Percentiles rank a stretch among this genome's conserved stretches.
These are phyloP conservation scores for Mycena latifolia DNA, from an alignment of 768 basidiomycete species.

Conservation along the genomic window DNA sequence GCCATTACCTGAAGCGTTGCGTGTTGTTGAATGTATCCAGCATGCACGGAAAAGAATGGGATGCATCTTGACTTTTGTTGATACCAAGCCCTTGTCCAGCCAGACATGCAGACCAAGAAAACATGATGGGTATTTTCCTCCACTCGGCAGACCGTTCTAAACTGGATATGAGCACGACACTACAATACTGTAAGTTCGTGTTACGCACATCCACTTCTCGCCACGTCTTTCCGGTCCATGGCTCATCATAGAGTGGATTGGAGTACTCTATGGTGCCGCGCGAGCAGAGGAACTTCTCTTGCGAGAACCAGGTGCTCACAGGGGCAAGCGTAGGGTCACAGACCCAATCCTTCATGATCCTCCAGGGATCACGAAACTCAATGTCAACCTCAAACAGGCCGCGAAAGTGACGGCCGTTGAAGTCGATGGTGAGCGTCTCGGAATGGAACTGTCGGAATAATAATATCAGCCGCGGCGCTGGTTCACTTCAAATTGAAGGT, in stretches of 20 bases:
- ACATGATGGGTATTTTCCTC: conserved; percentile 17
- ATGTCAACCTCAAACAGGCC: conserved; percentile 26
- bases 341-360: conserved; percentile 26
- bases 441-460: conserved; percentile 25
- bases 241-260: conserved; percentile 32
- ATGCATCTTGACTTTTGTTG: conserved; percentile 36
- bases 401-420: conserved; percentile 11
- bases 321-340: conserved; percentile 25
- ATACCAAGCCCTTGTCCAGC: conserved; percentile 38
- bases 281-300: conserved; percentile 30
- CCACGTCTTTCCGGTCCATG: conserved; percentile 35
- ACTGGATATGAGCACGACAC: not conserved
- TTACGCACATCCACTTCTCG: conserved; percentile 30
- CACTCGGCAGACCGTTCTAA: conserved; percentile 1
- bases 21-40: conserved; percentile 33
- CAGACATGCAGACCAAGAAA: conserved; percentile 32
- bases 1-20: conserved; percentile 40
- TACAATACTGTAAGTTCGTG: too few relatives aligned
- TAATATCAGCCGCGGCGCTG: too few relatives aligned
- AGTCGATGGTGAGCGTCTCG: conserved; percentile 13
- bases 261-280: conserved; percentile 8
- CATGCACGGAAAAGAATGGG: conserved; percentile 33
- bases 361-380: too few relatives aligned
- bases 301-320: conserved; percentile 33
- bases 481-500: too few relatives aligned